A percentile compares a stretch with the other conserved stretches of the same genome.
Conservation (phyloP, 2,329 filamentous ascomycete genomes). For the Aspergillus sp. region DNA sequence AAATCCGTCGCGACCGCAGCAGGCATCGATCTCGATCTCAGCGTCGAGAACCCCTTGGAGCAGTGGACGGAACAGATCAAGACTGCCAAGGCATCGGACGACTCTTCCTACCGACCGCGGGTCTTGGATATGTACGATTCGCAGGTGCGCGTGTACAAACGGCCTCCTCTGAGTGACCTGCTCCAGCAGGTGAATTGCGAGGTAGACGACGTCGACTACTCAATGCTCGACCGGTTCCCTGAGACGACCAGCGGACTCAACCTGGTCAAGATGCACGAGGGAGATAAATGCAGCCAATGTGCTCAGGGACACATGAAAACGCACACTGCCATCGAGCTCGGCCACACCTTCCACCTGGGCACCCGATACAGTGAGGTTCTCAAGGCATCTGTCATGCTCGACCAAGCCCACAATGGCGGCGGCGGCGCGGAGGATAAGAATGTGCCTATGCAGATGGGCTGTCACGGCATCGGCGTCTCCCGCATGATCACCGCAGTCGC, state of each 20-base stretch:
- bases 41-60: slow-evolving; percentile 59
- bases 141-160: slow-evolving; percentile 39
- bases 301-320: slow-evolving; percentile 60
- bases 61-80: slow-evolving; percentile 52
- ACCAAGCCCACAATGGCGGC: slow-evolving; percentile 23
- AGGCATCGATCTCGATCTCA: slow-evolving; percentile 68
- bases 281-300: slow-evolving; percentile 74
- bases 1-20: slow-evolving; percentile 54
- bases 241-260: slow-evolving; percentile 52
- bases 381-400: slow-evolving; percentile 59
- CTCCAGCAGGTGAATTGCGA: slow-evolving; percentile 28
- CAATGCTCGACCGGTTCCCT: slow-evolving; percentile 38
- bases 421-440: slow-evolving; percentile 29
- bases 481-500: slow-evolving; percentile 86
- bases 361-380: slow-evolving; percentile 82
- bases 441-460: slow-evolving; percentile 83
- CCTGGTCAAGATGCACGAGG: slow-evolving; percentile 63
- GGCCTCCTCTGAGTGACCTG: slow-evolving; percentile 39
- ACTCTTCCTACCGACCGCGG: slow-evolving; percentile 29
- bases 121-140: slow-evolving; percentile 44
- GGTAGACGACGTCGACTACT: slow-evolving; percentile 33
- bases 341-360: slow-evolving; percentile 92
- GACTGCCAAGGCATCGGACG: slow-evolving; percentile 17
- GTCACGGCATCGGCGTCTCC: slow-evolving; percentile 91
- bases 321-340: slow-evolving; percentile 79